Base-by-base conservation (phyloP, 208 protist genomes). In the Acanthamoeba polyphaga region DNA sequence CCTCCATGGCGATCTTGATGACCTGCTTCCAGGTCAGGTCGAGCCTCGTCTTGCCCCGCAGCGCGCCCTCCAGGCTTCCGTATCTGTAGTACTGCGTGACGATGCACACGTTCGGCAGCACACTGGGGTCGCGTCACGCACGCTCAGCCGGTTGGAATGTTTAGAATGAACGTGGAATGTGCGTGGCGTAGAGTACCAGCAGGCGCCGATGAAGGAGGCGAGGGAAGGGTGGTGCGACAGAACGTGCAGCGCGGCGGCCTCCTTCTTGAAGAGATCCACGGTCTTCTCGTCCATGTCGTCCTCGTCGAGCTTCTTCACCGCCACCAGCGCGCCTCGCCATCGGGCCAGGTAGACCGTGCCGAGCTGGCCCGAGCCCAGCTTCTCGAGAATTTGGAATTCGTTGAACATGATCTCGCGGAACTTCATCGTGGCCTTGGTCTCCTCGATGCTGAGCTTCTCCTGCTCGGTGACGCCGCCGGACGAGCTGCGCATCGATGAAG, bases 391-490 rank as follows among this genome's bases (percentile, higher is more conserved):
- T 32, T 87, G 78, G 10, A 87, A 32, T 51, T 87, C 78, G 51
- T 87, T 22, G 27, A 64, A 62, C n/a, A 27, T 60, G 78, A 87
- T 87, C 43, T 87, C 78, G 43, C 78, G 78, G 78, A 87, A 87
- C 51, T 87, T 87, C 78, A 64, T 87, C 78, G 60, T n/a, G 43
- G 78, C 78, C 51, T 87, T 55, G 78, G 78, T 22, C 78, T 87
- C 78, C 51, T 87, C 78, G 78, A 87, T 22, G 51, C 49, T 87
- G 51, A 87, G 17, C 78, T 64, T 87, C 43, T 87, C 78, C 51
- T 87, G 78, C 27, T 87, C 78, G 27, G 49, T 80, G 34, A 80
- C 5, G 32, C 78, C 78, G 29, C 78, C 51, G 78, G 51, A 32
- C 51, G 51, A 87, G 22, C 22, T 24, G 49, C 78, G 78, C 24